These are phyloP conservation scores for Leccinum ochraceum DNA, from an alignment of 768 basidiomycete species.

Conservation along the genomic window DNA sequence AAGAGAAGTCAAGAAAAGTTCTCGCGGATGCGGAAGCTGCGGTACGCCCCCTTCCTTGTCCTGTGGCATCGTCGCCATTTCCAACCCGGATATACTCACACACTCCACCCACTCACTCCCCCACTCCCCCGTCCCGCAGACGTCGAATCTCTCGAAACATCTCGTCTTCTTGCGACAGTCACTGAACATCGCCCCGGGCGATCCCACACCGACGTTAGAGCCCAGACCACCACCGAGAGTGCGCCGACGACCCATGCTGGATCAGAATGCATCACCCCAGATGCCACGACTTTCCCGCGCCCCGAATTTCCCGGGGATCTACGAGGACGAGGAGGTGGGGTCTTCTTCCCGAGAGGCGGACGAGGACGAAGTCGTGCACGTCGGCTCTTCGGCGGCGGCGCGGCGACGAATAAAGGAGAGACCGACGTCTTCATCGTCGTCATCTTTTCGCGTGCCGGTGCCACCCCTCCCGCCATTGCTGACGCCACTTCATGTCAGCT, in stretches of 20 bases:
- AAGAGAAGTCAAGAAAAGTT: constrained; percentile 71
- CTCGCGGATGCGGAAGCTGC: constrained; percentile 74
- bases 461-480: constrained; percentile 43
- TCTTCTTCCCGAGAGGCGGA: constrained; percentile 41
- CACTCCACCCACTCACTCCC: not conserved
- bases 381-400: constrained; percentile 34
- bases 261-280: constrained; percentile 48
- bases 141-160: constrained; percentile 63
- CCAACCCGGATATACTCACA: not conserved
- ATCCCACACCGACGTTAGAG: constrained; percentile 37
- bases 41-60: constrained; percentile 43
- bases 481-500: constrained; percentile 33
- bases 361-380: constrained; percentile 40
- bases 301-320: constrained; percentile 66
- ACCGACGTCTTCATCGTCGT: constrained; percentile 28
- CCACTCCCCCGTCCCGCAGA: constrained; percentile 36
- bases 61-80: constrained; percentile 14
- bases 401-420: constrained; percentile 51
- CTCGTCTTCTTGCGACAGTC: constrained; percentile 65
- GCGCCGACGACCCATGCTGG: constrained; percentile 48
- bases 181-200: constrained; percentile 43
- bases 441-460: constrained; percentile 47
- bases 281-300: constrained; percentile 60
- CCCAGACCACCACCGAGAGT: constrained; percentile 51
- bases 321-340: constrained; percentile 64